Evolutionary conservation across 352 stramenopile genomes (phyloP).

Genomic region (Globisporangium lucens): DNA sequence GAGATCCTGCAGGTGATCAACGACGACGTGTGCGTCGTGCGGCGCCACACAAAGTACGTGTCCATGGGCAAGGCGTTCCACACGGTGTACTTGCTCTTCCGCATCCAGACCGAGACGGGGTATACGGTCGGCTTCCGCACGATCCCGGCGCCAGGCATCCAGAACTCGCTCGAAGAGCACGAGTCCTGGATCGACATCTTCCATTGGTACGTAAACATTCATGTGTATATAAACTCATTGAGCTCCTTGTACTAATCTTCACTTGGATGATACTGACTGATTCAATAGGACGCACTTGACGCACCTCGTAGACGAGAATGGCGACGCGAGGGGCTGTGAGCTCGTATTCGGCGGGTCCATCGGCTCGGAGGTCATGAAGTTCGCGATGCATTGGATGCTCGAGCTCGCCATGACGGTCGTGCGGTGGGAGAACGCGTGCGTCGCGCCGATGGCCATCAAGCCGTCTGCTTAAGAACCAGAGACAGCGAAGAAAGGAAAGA

Average conservation of each 20-base stretch:
- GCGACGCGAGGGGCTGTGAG: slow-evolving; percentile 23
- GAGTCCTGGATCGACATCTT: slow-evolving; percentile 68
- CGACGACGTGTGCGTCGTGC: slow-evolving; percentile 50
- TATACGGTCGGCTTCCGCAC: slow-evolving; percentile 71
- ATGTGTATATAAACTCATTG: background rate
- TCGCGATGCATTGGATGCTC: slow-evolving; percentile 72
- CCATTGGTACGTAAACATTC: slow-evolving; percentile 38
- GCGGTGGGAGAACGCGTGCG: slow-evolving; percentile 57
- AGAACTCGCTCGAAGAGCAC: slow-evolving; percentile 41
- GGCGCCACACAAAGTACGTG: slow-evolving; percentile 51
- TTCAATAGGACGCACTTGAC: slow-evolving; percentile 37
- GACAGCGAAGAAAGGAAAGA: background rate
- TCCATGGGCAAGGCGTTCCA: slow-evolving; percentile 52
- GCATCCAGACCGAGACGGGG: slow-evolving; percentile 42
- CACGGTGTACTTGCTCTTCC: slow-evolving; percentile 72
- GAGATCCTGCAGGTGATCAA: slow-evolving; percentile 48
- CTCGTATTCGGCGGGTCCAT: slow-evolving; percentile 58
- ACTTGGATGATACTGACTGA: background rate
- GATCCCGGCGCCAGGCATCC: slow-evolving; percentile 46
- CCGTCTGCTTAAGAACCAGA: background rate
- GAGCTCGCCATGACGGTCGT: slow-evolving; percentile 74
- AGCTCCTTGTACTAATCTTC: background rate
- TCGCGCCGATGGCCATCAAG: slow-evolving; percentile 52
- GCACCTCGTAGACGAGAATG: slow-evolving; percentile 23
- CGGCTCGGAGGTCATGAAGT: slow-evolving; percentile 50